Evolutionary conservation across 176 grass and related monocot species (phyloP).

Genomic region (Neostapfia colusana): DNA sequence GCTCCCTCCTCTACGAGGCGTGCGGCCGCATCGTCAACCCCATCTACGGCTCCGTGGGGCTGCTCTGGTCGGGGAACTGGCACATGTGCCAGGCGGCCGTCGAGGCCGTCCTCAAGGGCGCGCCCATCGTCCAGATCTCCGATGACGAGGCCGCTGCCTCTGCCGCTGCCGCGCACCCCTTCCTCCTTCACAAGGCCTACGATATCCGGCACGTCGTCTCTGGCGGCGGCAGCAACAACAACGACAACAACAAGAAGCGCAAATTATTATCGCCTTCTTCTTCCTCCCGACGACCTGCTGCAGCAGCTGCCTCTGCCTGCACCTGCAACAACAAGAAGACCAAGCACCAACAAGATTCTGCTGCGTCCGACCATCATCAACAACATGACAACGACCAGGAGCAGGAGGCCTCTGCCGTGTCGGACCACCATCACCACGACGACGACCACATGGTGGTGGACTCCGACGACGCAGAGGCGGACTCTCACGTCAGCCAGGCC

Average conservation of each 20-base stretch:
- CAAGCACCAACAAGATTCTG: background rate
- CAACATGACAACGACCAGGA: too few relatives aligned
- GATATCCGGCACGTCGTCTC: too few relatives aligned
- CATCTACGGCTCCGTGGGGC: slow-evolving; percentile 40
- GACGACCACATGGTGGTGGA: too few relatives aligned
- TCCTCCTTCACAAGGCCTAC: background rate
- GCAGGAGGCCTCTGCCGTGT: too few relatives aligned
- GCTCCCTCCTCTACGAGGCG: slow-evolving; percentile 27
- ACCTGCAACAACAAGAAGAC: too few relatives aligned
- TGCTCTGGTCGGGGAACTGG: slow-evolving; percentile 43
- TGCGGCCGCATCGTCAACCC: slow-evolving; percentile 44
- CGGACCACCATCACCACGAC: too few relatives aligned
- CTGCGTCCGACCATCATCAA: background rate
- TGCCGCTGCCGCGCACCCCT: background rate
- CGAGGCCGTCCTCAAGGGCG: slow-evolving; percentile 46
- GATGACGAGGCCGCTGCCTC: slow-evolving; percentile 31
- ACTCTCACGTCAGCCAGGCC: slow-evolving; percentile 62
- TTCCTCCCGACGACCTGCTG: too few relatives aligned
- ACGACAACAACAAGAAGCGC: too few relatives aligned
- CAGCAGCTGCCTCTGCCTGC: too few relatives aligned
- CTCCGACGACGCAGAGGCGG: slow-evolving; percentile 15
- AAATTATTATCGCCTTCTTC: too few relatives aligned
- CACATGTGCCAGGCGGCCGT: slow-evolving; percentile 37
- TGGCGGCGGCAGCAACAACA: too few relatives aligned
- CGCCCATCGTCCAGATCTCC: slow-evolving; percentile 32